These are phyloP conservation scores for Trifolium pratense DNA, from an alignment of 306 rosid genomes.

Conservation along the genomic window DNA sequence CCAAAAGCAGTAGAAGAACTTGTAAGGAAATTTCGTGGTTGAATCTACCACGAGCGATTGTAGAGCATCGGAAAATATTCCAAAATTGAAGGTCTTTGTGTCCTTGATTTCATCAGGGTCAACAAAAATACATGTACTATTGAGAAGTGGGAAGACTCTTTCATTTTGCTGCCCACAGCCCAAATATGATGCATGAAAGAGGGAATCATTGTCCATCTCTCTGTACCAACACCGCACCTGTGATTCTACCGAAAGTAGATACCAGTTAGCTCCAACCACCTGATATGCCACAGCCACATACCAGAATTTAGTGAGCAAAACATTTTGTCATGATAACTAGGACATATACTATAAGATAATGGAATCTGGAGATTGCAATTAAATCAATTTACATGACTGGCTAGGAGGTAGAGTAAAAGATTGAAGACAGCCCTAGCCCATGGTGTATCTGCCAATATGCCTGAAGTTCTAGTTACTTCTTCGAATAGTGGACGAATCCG, in stretches of 20 bases:
- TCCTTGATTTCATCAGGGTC: slow-evolving; percentile 48
- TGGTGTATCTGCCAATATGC: slow-evolving; percentile 82
- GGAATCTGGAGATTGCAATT: background rate
- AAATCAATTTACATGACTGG: slow-evolving; percentile 80
- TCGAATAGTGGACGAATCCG: slow-evolving; percentile 74
- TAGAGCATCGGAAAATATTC: slow-evolving; percentile 73
- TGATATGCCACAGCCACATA: slow-evolving; percentile 39
- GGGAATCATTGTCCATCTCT: background rate
- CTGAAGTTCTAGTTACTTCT: slow-evolving; percentile 80
- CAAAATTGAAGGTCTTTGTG: slow-evolving; percentile 51
- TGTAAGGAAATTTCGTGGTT: slow-evolving; percentile 48
- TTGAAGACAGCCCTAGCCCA: slow-evolving; percentile 90
- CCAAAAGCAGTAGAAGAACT: slow-evolving; percentile 88
- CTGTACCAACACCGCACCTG: slow-evolving; percentile 63
- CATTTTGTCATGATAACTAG: slow-evolving; percentile 14
- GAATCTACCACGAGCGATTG: slow-evolving; percentile 51
- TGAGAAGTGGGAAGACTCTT: background rate
- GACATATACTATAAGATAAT: background rate
- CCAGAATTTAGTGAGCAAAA: slow-evolving; percentile 30
- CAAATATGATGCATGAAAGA: background rate
- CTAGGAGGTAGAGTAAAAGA: slow-evolving; percentile 83
- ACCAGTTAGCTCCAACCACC: slow-evolving; percentile 86
- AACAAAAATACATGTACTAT: slow-evolving; percentile 46
- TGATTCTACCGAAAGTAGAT: slow-evolving; percentile 67
- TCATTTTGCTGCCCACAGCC: slow-evolving; percentile 20